phyloP scores from a whole-genome alignment of 2,329 filamentous ascomycete genomes.

The Fusarium ramigenum region DNA sequence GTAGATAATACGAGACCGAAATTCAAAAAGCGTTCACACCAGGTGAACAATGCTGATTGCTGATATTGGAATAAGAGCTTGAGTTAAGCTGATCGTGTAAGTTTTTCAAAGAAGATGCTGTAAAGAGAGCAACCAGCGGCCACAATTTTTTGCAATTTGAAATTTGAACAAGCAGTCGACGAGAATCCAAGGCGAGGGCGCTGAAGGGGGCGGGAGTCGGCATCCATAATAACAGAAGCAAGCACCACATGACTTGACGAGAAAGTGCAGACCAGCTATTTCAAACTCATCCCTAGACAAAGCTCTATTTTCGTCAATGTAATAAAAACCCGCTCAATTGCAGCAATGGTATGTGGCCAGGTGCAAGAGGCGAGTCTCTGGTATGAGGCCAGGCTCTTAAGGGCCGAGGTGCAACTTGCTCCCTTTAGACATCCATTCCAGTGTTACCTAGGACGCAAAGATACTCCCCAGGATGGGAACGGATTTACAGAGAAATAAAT shows the following conservation, averaged over 20 bases:
- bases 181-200: slow-evolving; percentile 4
- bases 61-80: not conserved
- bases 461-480: not conserved
- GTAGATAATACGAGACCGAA: not conserved
- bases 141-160: too few relatives aligned
- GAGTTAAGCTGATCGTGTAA: not conserved
- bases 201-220: not conserved
- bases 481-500: not conserved
- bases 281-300: slow-evolving; percentile 21
- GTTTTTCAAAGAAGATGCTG: not conserved
- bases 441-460: not conserved
- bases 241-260: not conserved
- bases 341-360: slow-evolving; percentile 20
- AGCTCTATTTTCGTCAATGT: not conserved
- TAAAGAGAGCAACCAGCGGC: not conserved
- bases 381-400: slow-evolving; percentile 25
- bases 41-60: slow-evolving; percentile 12
- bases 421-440: slow-evolving; percentile 31
- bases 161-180: slow-evolving; percentile 2
- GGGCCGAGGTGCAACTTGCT: slow-evolving; percentile 10
- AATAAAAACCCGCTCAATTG: not conserved
- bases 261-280: not conserved
- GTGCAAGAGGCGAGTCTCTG: slow-evolving; percentile 18
- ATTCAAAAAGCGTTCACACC: not conserved
- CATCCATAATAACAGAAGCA: not conserved